Evolutionary conservation across 1,139 yeast species (phyloP), one percentile per base, ranked within the genome.

Genomic region (Candida pseudoviswanathii): DNA sequence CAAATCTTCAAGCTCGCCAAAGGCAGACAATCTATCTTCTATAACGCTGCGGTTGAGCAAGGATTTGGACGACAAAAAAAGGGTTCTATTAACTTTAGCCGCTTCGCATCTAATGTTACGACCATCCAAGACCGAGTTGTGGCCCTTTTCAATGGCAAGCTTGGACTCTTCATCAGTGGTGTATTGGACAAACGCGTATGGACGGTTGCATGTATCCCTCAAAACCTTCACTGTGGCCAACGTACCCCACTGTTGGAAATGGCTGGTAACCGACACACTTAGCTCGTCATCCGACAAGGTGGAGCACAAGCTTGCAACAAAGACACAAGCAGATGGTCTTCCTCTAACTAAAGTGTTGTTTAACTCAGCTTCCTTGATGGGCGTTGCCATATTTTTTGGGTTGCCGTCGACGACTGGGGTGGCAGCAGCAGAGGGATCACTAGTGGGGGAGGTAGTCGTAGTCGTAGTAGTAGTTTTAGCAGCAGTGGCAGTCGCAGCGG

Each of bases 171-270:
- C 72, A 53, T 87, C 96, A 49, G 73, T 82, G 10, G 82, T 73
- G 64, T 87, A 90, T 67, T 92, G 97, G 41, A 91, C 97, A 75
- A 92, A 92, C 0, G 97, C 97, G 65, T 92, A 92, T 0, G 98
- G 98, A 40, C 97, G 78, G 63, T 88, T 87, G 31, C 82, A 74
- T 21, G 86, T 82, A 68, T 92, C 97, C 48, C 97, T 76, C 54
- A 91, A 77, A 3, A 91, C 96, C 61, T 92, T 91, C n/a, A 89
- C 96, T 21, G 86, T 72, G 5, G 83, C 73, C 41, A 88, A 71
- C 33, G 76, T 70, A 9, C 96, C 96, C 85, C 86, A 89, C 65
- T 81, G 72, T 49, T 68, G 63, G 56, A 86, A 86, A 60, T 82
- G 87, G 11, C 77, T 70, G 3, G 84, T 80, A 3, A 90, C 95